These are phyloP conservation scores for Melampsora americana DNA, from an alignment of 1,284 basidiomycete species.

Conservation along the genomic window DNA sequence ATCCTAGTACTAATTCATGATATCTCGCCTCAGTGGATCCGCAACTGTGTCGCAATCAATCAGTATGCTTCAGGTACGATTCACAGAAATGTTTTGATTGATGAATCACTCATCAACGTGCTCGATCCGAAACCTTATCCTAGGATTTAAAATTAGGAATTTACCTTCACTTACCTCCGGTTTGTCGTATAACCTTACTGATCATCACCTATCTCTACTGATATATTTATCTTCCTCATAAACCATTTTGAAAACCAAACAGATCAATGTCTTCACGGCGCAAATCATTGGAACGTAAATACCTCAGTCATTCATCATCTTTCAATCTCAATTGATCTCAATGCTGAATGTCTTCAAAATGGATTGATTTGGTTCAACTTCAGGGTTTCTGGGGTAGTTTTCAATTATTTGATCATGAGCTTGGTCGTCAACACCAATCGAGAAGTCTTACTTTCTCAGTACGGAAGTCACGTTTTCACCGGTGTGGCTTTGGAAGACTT, in stretches of 20 bases:
- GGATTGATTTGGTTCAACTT: neutral
- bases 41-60: constrained; percentile 27
- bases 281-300: constrained; percentile 38
- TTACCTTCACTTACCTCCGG: constrained; percentile 19
- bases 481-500: constrained; percentile 40
- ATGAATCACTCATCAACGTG: too few relatives aligned
- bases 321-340: neutral
- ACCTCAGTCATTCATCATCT: neutral
- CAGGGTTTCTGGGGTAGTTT: constrained; percentile 33
- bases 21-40: constrained; percentile 22
- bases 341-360: neutral
- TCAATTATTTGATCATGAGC: constrained; percentile 43
- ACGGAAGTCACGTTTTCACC: constrained; percentile 39
- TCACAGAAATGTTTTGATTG: neutral
- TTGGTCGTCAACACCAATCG: constrained; percentile 39
- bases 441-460: constrained; percentile 24
- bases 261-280: constrained; percentile 32
- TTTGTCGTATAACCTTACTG: neutral
- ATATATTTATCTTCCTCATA: neutral
- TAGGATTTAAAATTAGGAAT: constrained; percentile 25
- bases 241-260: neutral
- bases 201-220: too few relatives aligned
- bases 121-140: neutral
- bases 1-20: neutral
- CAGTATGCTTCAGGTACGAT: constrained; percentile 24